Conservation (phyloP, 2,329 filamentous ascomycete species). For the Rhinocladiella mackenziei region DNA sequence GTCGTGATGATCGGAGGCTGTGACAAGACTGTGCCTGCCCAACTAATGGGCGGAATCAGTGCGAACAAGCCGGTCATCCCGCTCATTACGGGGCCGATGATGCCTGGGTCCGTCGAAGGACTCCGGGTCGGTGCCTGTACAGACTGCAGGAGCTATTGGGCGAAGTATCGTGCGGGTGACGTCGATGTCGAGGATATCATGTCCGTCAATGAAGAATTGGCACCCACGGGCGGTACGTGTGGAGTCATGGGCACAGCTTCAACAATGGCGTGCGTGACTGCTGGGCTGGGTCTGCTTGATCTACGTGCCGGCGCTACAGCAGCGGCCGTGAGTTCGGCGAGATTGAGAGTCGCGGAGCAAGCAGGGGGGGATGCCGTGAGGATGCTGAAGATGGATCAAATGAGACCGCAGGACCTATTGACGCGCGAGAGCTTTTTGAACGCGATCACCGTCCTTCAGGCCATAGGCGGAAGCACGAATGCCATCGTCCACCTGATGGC, state of each 20-base stretch:
- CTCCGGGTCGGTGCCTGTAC: conserved; percentile 67
- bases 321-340: conserved; percentile 51
- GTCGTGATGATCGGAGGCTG: conserved; percentile 67
- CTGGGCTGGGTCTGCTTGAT: conserved; percentile 52
- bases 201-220: conserved; percentile 67
- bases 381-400: conserved; percentile 42
- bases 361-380: conserved; percentile 50
- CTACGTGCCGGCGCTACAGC: conserved; percentile 48
- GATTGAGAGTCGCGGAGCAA: conserved; percentile 52
- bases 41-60: conserved; percentile 71
- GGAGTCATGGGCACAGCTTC: conserved; percentile 58
- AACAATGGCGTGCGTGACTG: conserved; percentile 54
- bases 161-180: conserved; percentile 59
- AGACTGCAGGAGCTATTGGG: conserved; percentile 72
- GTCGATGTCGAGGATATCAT: conserved; percentile 70
- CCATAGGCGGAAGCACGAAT: conserved; percentile 56
- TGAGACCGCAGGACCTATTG: conserved; percentile 53
- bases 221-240: conserved; percentile 58
- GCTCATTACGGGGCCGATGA: conserved; percentile 69
- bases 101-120: conserved; percentile 62
- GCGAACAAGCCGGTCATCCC: conserved; percentile 69
- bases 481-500: conserved; percentile 55
- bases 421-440: conserved; percentile 55
- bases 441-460: conserved; percentile 52
- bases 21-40: conserved; percentile 70